Evolutionary conservation across 352 stramenopile species (phyloP).

Genomic region (Pythium apleroticum): DNA sequence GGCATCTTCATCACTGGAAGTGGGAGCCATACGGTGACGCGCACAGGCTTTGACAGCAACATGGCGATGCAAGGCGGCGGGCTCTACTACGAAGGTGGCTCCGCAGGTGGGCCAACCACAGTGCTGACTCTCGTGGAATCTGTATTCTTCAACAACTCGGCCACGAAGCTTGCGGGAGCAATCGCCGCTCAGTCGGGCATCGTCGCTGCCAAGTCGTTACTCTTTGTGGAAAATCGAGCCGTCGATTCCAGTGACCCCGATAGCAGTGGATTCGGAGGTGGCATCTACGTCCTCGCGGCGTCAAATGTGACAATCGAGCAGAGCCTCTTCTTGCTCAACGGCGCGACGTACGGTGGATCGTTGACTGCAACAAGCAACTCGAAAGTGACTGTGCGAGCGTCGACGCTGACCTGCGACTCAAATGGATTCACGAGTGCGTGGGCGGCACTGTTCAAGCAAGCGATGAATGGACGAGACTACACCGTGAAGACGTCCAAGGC

Average conservation of each 20-base stretch:
- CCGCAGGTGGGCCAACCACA: not conserved
- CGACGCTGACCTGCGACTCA: constrained; percentile 11
- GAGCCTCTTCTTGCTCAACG: constrained; percentile 24
- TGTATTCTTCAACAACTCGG: constrained; percentile 25
- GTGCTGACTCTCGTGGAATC: not conserved
- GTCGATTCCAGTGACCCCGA: not conserved
- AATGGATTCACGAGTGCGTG: not conserved
- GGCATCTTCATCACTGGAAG: constrained; percentile 22
- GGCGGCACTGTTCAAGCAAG: constrained; percentile 14
- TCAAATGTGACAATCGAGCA: not conserved
- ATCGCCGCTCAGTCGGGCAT: not conserved
- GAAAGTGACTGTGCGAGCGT: not conserved
- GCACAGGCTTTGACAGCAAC: constrained; percentile 7
- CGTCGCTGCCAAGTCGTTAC: not conserved
- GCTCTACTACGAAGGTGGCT: constrained; percentile 1
- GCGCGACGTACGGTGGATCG: constrained; percentile 14
- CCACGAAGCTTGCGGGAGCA: not conserved
- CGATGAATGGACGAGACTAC: not conserved
- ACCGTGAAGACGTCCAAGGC: not conserved
- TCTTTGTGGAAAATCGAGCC: constrained; percentile 23
- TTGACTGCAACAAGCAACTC: not conserved
- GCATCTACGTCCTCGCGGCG: not conserved
- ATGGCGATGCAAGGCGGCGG: not conserved
- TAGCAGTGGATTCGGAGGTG: constrained; percentile 11
- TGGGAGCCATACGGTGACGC: constrained; percentile 9